Evolutionary conservation across 164 flowering plant species (phyloP), one percentile per base, ranked within the genome.

Genomic region (Stephania yunnanensis): DNA sequence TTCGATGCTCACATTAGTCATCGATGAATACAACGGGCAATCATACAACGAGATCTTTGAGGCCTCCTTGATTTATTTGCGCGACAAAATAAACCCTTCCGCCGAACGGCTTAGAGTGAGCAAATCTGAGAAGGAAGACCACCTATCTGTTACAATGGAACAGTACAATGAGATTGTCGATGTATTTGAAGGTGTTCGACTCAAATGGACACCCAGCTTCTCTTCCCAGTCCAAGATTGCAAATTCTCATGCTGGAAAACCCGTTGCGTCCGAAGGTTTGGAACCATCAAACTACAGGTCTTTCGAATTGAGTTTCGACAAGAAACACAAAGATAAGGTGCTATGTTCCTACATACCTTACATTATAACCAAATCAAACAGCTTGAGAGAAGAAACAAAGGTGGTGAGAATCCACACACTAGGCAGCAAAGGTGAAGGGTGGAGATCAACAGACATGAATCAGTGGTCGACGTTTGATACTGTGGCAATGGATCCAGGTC

Each of bases 301-400:
- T 46, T 83, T 74, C 11, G 83, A 87, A 61, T 68, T 87, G 13
- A 75, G 79, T 68, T 87, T 85, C 78, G 69, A 81, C 67, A 83
- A 80, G 79, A 73, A 69, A 63, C 72, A 77, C 46, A 73, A 65
- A 30, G 46, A 50, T 3, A 72, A 58, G 7, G 64, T 76, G 55
- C 25, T 75, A 46, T 22, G 31, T 3, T 45, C 61, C 61, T 70
- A 75, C 58, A 17, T 76, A 52, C 73, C 69, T 61, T 30, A 76
- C 44, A 46, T 76, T 30, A 42, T 75, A 44, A 13, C 12, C 17
- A 69, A 69, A 69, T 36, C 46, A 2, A 71, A 76, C 46, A 11
- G 19, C 30, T 0, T 64, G 4, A 71, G 72, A 30, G 48, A 61
- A 71, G 70, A 71, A 6, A 64, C 11, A 44, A 64, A 42, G 12